Percentiles rank a stretch among this genome's conserved stretches.
Evolutionary conservation across 805 yeast genomes (phyloP).

Genomic region (Lipomyces kockii): DNA sequence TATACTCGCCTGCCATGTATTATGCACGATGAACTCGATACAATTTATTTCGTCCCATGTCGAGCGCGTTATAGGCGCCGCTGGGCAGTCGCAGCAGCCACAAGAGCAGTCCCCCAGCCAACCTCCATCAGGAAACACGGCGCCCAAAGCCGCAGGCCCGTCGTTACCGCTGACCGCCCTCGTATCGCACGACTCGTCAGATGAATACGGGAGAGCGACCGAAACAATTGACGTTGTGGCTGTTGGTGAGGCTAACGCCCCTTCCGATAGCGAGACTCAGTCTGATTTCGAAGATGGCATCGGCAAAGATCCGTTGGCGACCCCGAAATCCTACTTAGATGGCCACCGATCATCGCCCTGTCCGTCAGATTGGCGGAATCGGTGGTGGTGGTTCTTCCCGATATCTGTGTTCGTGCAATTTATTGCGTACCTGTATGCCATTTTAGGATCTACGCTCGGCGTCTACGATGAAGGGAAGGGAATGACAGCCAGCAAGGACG

Average conservation of each 20-base stretch:
- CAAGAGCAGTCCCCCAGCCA: neutral
- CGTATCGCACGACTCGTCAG: neutral
- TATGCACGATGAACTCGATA: constrained; percentile 33
- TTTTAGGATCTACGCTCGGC: constrained; percentile 23
- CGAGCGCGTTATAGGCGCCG: constrained; percentile 34
- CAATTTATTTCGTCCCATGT: constrained; percentile 36
- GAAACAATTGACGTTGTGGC: neutral
- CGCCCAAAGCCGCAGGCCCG: neutral
- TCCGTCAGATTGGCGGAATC: neutral
- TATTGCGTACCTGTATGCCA: constrained; percentile 7
- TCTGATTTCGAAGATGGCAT: neutral
- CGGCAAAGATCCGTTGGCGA: neutral
- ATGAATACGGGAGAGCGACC: too few species aligned
- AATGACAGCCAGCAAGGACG: constrained; percentile 5
- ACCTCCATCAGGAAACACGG: constrained; percentile 1
- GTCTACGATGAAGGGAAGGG: constrained; percentile 16
- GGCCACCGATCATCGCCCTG: neutral
- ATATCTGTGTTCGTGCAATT: constrained; percentile 10
- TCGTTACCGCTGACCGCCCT: constrained; percentile 1
- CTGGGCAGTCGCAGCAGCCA: constrained; percentile 13
- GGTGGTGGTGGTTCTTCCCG: constrained; percentile 16
- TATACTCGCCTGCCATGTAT: constrained; percentile 6
- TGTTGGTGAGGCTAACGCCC: neutral
- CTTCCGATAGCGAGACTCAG: neutral
- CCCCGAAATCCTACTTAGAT: neutral